Percentiles rank a stretch among this genome's conserved stretches.
Evolutionary conservation across 106 monocot genomes (phyloP).

Genomic region (Dioscorea alata): DNA sequence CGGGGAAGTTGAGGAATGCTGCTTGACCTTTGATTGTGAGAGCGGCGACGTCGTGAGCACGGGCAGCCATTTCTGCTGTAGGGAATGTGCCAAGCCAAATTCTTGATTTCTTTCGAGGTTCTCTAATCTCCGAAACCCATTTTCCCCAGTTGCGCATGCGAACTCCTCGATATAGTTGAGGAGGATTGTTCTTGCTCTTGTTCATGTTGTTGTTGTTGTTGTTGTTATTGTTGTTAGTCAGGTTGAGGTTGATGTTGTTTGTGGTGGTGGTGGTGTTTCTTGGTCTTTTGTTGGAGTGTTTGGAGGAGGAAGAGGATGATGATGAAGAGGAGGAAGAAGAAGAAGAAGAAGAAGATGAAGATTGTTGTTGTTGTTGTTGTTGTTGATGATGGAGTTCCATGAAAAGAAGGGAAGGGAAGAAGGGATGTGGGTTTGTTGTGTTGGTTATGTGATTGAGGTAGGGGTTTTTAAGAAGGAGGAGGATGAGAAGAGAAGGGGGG

Average conservation of each 20-base stretch:
- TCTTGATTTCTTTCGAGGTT: constrained; percentile 81
- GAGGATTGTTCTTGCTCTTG: constrained; percentile 30
- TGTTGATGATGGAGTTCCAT: background rate
- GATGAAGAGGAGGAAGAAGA: constrained; percentile 14
- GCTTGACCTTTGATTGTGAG: constrained; percentile 74
- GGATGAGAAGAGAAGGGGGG: background rate
- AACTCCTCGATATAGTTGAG: constrained; percentile 67
- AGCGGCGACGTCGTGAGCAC: constrained; percentile 90
- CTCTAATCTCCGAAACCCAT: constrained; percentile 94
- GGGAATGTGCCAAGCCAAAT: constrained; percentile 92
- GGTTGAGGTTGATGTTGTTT: constrained; percentile 1
- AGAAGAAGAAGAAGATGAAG: background rate
- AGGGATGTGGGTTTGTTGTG: background rate
- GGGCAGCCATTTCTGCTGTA: constrained; percentile 89
- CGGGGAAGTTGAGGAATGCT: constrained; percentile 82
- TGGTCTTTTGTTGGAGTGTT: no score
- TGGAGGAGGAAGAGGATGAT: constrained; percentile 11
- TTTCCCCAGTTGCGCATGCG: constrained; percentile 92
- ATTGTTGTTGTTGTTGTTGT: constrained; percentile 2
- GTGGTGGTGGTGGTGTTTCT: no score
- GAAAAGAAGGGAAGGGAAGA: background rate
- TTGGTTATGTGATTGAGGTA: constrained; percentile 4
- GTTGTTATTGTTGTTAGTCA: background rate
- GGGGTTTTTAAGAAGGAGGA: background rate
- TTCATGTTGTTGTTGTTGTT: constrained; percentile 2